Conservation (phyloP, 805 yeast genomes). For the Starmerella scarabaei region DNA sequence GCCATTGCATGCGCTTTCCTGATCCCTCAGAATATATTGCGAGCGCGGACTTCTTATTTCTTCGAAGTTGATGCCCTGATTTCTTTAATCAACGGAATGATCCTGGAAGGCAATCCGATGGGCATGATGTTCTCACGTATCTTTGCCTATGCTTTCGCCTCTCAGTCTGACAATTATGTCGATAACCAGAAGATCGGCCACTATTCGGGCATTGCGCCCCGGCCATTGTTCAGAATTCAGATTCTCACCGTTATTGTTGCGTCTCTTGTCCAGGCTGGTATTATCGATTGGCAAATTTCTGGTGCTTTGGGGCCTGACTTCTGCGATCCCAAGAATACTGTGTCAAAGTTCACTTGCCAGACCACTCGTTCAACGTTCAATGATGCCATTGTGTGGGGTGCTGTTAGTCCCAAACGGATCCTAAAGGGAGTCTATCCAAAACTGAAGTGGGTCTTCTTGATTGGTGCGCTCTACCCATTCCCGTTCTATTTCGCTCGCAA, state of each 20-base stretch:
- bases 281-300: slow-evolving; percentile 11
- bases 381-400: slow-evolving; percentile 43
- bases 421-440: slow-evolving; percentile 43
- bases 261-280: slow-evolving; percentile 9
- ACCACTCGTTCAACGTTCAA: slow-evolving; percentile 31
- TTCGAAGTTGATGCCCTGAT: slow-evolving; percentile 38
- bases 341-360: slow-evolving; percentile 32
- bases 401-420: slow-evolving; percentile 42
- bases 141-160: slow-evolving; percentile 43
- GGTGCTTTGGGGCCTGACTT: slow-evolving; percentile 22
- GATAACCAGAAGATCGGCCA: slow-evolving; percentile 44
- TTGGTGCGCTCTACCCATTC: slow-evolving; percentile 31
- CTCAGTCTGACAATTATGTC: slow-evolving; percentile 49
- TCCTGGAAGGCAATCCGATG: slow-evolving; percentile 41
- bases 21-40: slow-evolving; percentile 37
- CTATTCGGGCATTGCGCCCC: slow-evolving; percentile 27
- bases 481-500: slow-evolving; percentile 12
- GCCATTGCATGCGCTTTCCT: slow-evolving; percentile 39
- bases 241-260: slow-evolving; percentile 9
- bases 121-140: slow-evolving; percentile 42
- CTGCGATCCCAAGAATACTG: slow-evolving; percentile 28
- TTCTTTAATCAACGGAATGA: slow-evolving; percentile 42
- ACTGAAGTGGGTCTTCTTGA: slow-evolving; percentile 47
- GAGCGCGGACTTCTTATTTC: slow-evolving; percentile 36
- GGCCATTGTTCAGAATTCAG: slow-evolving; percentile 13